Base-by-base conservation (phyloP, 1,139 yeast species). In the Candida labiduridarum region DNA sequence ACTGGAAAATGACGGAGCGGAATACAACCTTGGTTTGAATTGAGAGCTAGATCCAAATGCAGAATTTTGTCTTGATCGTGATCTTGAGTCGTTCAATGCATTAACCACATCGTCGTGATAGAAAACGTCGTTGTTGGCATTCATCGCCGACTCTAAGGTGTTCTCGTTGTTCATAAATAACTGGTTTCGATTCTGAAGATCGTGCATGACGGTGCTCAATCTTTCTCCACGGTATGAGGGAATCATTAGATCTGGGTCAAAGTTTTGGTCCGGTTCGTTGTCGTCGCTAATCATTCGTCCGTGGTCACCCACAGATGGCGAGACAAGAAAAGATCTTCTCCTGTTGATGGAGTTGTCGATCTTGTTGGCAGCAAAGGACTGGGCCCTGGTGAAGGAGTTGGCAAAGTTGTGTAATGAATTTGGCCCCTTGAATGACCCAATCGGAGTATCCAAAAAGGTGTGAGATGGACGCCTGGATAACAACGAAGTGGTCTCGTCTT, bases 221-320 rank as follows among this genome's bases (percentile, higher is more conserved):
- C 88, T 72, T 56, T 85, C 81, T 25, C 95, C 95, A 49, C 81
- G 65, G 25, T 74, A 63, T 7, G 88, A 76, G 0, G 92, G 92
- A 0, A 84, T 82, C 76, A 86, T 70, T n/a, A 88, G 78, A 41
- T 80, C 83, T 0, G 89, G 89, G 61, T 87, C 92, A 56, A 80
- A 82, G n/a, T 83, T 67, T 61, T 40, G 43, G 22, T 40, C 43
- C 8, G 33, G 34, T 11, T 84, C 90, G 16, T 10, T 36, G 58
- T 84, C 89, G 30, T 72, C 78, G 27, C 71, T 76, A 35, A 52
- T 55, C 3, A 48, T 63, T 9, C 54, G 62, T 22, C 61, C 70
- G 6, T 55, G 59, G 14, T 51, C 56, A 12, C 41, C 41, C 12
- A 18, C 11, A n/a, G 61, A 61, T 6, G 31, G 31, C 3, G 47